phyloP scores from a whole-genome alignment of 495 filamentous ascomycete species.

The Aspergillus egyptiacus region DNA sequence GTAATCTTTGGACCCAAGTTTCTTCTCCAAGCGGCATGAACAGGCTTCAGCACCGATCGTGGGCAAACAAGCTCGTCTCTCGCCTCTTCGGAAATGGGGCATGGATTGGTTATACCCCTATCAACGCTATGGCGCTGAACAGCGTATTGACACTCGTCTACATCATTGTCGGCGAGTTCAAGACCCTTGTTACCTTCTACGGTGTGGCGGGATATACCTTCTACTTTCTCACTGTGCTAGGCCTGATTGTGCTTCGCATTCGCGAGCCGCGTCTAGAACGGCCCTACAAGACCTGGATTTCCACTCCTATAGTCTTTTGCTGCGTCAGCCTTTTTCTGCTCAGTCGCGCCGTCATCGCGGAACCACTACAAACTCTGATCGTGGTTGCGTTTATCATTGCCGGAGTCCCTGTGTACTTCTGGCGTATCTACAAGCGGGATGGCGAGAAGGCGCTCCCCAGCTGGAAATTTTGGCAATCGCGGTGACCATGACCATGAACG shows the following conservation, averaged over 20 bases:
- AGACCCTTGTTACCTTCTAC: constrained; percentile 90
- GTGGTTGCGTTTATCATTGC: constrained; percentile 77
- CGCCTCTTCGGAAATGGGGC: constrained; percentile 55
- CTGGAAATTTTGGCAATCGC: constrained; percentile 58
- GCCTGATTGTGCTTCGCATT: constrained; percentile 85
- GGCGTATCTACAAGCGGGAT: constrained; percentile 61
- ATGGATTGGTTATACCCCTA: constrained; percentile 71
- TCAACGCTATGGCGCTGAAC: constrained; percentile 84
- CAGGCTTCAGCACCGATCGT: constrained; percentile 52
- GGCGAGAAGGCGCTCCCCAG: constrained; percentile 41
- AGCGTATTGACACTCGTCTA: constrained; percentile 64
- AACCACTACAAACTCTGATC: constrained; percentile 81
- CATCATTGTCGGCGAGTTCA: constrained; percentile 81
- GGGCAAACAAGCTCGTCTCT: constrained; percentile 50
- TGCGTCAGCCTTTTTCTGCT: constrained; percentile 93
- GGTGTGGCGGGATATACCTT: constrained; percentile 95
- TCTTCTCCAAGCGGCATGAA: constrained; percentile 27
- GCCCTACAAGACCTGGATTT: constrained; percentile 93
- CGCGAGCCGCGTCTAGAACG: constrained; percentile 80
- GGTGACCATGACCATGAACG: constrained; percentile 22
- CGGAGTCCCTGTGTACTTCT: constrained; percentile 84
- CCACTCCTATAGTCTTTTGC: constrained; percentile 95
- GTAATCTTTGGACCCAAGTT: constrained; percentile 68
- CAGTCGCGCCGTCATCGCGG: constrained; percentile 76
- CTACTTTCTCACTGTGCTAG: constrained; percentile 93